Evolutionary conservation across 495 filamentous ascomycete species (phyloP), one percentile per base, ranked within the genome.

Genomic region (Hamigera avellanea): DNA sequence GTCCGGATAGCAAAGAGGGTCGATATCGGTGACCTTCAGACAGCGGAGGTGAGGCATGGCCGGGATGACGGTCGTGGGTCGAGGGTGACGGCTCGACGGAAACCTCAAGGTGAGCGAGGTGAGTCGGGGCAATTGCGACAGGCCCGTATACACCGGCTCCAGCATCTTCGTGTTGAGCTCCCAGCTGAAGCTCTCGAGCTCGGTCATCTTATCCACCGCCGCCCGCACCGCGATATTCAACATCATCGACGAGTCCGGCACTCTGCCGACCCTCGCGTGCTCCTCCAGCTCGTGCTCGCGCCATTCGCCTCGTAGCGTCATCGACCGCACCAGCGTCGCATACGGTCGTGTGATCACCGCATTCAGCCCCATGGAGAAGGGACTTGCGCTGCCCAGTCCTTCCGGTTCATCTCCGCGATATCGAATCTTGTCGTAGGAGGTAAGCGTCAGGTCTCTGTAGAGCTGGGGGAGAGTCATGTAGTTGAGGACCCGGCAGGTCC

Each of bases 391-490:
- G 14, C 75, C 75, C 56, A 67, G 75, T 12, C 74, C 75, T 53
- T 78, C 74, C 6, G 73, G 70, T 36, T 66, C 49, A 26, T 75
- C 73, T 44, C 66, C 64, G 32, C 67, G 61, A 46, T 78, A 79
- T 33, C 74, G 72, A 23, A 79, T 75, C 27, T 66, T 62, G 28
- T 71, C 57, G 53, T 80, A 79, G 25, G 73, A 76, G 31, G 62
- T 71, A 14, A 80, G 58, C 14, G 64, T 66, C 19, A 79, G 57
- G 42, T 58, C 57, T 47, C 56, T 59, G 49, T 80, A 80, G 17
- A 80, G 67, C 44, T 69, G 71, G 6, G 76, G 76, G 2, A 78
- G 59, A 30, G 67, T 58, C 72, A 80, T 78, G 46, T 80, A 80
- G 43, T 79, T 73, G 47, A 79, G 64, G 21, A 80, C 61, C 2